phyloP scores from a whole-genome alignment of 768 basidiomycete genomes.

The Boletus rubescentipes region DNA sequence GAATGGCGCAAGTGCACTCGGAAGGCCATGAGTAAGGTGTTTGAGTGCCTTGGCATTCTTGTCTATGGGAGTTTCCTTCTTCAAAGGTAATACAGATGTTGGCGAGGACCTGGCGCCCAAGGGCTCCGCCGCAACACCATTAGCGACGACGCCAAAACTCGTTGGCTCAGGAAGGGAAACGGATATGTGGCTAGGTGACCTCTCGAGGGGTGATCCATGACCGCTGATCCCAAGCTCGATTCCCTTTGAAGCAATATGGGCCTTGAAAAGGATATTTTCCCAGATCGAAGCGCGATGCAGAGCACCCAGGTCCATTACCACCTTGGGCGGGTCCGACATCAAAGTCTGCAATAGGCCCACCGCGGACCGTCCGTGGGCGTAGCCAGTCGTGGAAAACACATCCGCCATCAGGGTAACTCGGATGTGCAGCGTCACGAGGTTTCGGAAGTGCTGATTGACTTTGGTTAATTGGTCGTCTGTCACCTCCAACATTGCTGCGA shows the following conservation, averaged over 20 bases:
- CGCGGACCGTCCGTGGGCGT: slow-evolving; percentile 75
- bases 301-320: slow-evolving; percentile 70
- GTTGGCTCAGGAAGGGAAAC: slow-evolving; percentile 42
- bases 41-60: slow-evolving; percentile 75
- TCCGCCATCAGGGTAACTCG: slow-evolving; percentile 83
- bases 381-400: slow-evolving; percentile 80
- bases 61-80: slow-evolving; percentile 48
- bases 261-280: slow-evolving; percentile 82
- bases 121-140: slow-evolving; percentile 29
- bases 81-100: slow-evolving; percentile 30
- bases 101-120: slow-evolving; percentile 23
- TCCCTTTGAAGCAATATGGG: slow-evolving; percentile 52
- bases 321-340: slow-evolving; percentile 59
- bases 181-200: slow-evolving; percentile 45
- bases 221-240: slow-evolving; percentile 49
- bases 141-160: slow-evolving; percentile 30
- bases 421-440: slow-evolving; percentile 71
- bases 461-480: slow-evolving; percentile 46
- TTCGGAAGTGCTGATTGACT: slow-evolving; percentile 67
- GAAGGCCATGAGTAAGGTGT: slow-evolving; percentile 77
- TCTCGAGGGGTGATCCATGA: slow-evolving; percentile 45
- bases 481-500: slow-evolving; percentile 60
- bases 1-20: slow-evolving; percentile 73
- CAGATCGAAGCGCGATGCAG: slow-evolving; percentile 82
- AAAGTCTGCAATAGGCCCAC: slow-evolving; percentile 74